A percentile compares a stretch with the other conserved stretches of the same genome.
These are phyloP conservation scores for Cubamyces lactineus DNA, from an alignment of 768 basidiomycete species.

Conservation along the genomic window DNA sequence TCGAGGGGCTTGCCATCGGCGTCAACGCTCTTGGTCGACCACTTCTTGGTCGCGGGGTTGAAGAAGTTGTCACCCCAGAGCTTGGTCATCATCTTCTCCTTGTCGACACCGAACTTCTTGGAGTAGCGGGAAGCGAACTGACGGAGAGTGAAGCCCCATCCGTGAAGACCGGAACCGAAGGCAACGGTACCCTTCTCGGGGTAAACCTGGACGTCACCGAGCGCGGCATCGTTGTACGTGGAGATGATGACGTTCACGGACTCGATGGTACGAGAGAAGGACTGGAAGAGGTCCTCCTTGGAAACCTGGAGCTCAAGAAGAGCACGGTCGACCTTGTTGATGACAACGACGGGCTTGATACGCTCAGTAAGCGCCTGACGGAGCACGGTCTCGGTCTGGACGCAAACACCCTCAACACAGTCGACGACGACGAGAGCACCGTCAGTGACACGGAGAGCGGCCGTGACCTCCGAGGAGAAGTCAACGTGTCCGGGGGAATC, in stretches of 20 bases:
- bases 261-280: slow-evolving; percentile 97
- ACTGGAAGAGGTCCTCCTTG: slow-evolving; percentile 97
- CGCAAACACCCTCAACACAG: slow-evolving; percentile 99
- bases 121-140: slow-evolving; percentile 94
- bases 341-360: slow-evolving; percentile 99
- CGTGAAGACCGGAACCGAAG: slow-evolving; percentile 99
- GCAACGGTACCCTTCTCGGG: slow-evolving; percentile 98
- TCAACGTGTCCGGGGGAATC: slow-evolving; percentile 99
- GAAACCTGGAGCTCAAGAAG: slow-evolving; percentile 96
- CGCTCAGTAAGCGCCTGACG: slow-evolving; percentile 97
- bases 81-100: slow-evolving; percentile 96
- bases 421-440: slow-evolving; percentile 99
- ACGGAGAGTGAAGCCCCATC: slow-evolving; percentile 99
- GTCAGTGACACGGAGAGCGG: slow-evolving; percentile 99
- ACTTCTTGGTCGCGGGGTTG: slow-evolving; percentile 96
- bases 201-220: slow-evolving; percentile 99
- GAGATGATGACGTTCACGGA: slow-evolving; percentile 98
- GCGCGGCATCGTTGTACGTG: slow-evolving; percentile 90
- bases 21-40: slow-evolving; percentile 78
- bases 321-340: slow-evolving; percentile 99
- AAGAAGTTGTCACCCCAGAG: slow-evolving; percentile 99
- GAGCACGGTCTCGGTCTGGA: slow-evolving; percentile 99
- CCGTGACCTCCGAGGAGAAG: slow-evolving; percentile 99
- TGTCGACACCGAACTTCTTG: slow-evolving; percentile 99
- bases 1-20: slow-evolving; percentile 91